Evolutionary conservation across 1,139 yeast genomes (phyloP), one percentile per base, ranked within the genome.

Genomic region (Petasospora fabianii): DNA sequence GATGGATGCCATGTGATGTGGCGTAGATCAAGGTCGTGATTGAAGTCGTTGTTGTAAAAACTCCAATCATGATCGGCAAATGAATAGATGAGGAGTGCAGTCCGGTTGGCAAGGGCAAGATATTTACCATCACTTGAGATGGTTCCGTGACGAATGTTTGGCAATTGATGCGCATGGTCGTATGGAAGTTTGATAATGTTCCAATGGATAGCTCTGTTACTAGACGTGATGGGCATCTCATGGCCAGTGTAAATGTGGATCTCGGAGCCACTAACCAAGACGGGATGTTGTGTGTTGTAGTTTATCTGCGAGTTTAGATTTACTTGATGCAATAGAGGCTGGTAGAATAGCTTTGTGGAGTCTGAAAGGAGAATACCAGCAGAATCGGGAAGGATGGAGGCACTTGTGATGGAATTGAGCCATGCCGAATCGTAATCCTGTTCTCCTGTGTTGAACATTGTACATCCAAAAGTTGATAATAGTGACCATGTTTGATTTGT

Each of bases 361-460:
- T 44, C 43, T 12, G 52, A 20, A 2, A 46, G 18, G 10, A 47
- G 21, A 2, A 43, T 11, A 9, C 26, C 30, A 2, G 40, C 21
- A 6, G 42, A 39, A 30, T 34, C 31, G 5, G 40, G 34, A 8
- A 34, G 28, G 5, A 39, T 30, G 5, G 33, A 32, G 8, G 32
- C 38, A 2, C 22, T 14, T 5, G 39, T 27, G 12, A 51, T 34
- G 7, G 37, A 26, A 14, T 34, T 39, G 19, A 53, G 22, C 57
- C 57, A 53, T 3, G 37, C 22, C 7, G 42, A 35, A 10, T 38
- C 39, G 33, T 36, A 32, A 22, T 62, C 66, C 38, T 59, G 61
- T 34, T 64, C 68, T 36, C 52, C 57, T 6, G 69, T 60, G 12
- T 64, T 55, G 44, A 66, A 66, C 19, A 54, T 53, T 20, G 61